Evolutionary conservation across 2,329 filamentous ascomycete species (phyloP).

Genomic region (Sarocladium kiliense): DNA sequence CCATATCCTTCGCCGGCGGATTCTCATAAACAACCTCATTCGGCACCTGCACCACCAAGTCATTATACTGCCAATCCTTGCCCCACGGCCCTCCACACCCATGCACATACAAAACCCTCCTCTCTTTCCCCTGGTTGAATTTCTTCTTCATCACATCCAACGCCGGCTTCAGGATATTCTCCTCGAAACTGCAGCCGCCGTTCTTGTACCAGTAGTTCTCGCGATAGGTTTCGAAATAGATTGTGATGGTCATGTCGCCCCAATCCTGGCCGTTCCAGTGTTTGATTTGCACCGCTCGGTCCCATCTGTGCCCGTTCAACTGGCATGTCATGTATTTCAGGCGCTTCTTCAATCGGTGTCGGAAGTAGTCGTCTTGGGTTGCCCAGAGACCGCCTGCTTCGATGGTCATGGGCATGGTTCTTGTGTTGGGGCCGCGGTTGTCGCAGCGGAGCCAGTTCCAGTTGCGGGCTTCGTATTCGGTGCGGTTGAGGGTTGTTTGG

Average conservation of each 20-base stretch:
- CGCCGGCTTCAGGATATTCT: neutral
- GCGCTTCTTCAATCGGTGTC: neutral
- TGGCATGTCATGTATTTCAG: neutral
- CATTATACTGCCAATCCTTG: neutral
- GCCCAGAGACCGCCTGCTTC: conserved; percentile 3
- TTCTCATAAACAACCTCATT: neutral
- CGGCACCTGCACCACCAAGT: neutral
- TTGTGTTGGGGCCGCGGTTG: neutral
- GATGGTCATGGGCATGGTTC: neutral
- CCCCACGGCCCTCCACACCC: neutral
- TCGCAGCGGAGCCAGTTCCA: conserved; percentile 16
- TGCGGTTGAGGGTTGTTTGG: conserved; percentile 8
- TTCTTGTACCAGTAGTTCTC: neutral
- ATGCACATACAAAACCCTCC: neutral
- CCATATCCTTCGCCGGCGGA: neutral
- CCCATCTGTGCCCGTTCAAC: neutral
- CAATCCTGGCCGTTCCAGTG: neutral
- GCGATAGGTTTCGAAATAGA: neutral
- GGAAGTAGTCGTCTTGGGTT: neutral
- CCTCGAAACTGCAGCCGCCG: neutral
- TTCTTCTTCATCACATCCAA: neutral
- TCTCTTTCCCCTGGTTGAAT: neutral
- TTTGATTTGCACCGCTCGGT: neutral
- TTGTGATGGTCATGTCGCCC: conserved; percentile 13
- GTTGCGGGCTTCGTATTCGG: conserved; percentile 16